These are phyloP conservation scores for Sporothrix humicola DNA, from an alignment of 2,329 filamentous ascomycete genomes.

Conservation along the genomic window DNA sequence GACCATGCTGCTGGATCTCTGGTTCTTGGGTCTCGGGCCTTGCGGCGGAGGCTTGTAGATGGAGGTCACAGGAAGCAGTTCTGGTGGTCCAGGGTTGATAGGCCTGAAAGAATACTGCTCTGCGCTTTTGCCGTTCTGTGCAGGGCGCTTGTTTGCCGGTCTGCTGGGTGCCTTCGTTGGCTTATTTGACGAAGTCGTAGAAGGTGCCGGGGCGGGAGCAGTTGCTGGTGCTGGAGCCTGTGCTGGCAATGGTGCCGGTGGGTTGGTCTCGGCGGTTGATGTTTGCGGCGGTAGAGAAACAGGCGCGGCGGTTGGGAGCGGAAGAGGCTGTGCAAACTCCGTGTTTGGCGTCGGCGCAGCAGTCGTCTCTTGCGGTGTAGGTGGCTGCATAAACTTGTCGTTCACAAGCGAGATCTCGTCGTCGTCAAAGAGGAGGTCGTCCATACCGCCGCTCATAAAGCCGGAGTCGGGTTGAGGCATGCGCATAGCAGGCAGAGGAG, in stretches of 20 bases:
- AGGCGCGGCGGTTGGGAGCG: neutral
- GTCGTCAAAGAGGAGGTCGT: constrained; percentile 70
- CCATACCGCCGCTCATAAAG: constrained; percentile 79
- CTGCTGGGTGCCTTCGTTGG: constrained; percentile 41
- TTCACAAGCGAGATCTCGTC: constrained; percentile 47
- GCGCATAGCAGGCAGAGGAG: constrained; percentile 69
- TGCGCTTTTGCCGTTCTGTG: constrained; percentile 35
- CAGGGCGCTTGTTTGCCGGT: constrained; percentile 37
- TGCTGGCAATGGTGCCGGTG: neutral
- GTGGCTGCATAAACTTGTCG: constrained; percentile 30
- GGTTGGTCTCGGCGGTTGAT: neutral
- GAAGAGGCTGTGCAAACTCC: constrained; percentile 27
- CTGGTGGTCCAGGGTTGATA: constrained; percentile 52
- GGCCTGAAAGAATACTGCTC: constrained; percentile 48
- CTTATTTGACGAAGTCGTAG: neutral
- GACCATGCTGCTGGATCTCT: constrained; percentile 24
- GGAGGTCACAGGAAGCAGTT: constrained; percentile 51
- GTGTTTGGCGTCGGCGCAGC: constrained; percentile 29
- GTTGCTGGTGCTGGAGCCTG: neutral
- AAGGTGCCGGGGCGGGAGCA: neutral
- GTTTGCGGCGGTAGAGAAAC: neutral
- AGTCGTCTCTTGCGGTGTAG: constrained; percentile 22
- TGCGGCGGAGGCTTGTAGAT: constrained; percentile 48
- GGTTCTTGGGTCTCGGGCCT: constrained; percentile 32
- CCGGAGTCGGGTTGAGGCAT: constrained; percentile 73